A percentile compares a stretch with the other conserved stretches of the same genome.
Conservation (phyloP, 2,329 filamentous ascomycete genomes). For the Penicillium sp. region DNA sequence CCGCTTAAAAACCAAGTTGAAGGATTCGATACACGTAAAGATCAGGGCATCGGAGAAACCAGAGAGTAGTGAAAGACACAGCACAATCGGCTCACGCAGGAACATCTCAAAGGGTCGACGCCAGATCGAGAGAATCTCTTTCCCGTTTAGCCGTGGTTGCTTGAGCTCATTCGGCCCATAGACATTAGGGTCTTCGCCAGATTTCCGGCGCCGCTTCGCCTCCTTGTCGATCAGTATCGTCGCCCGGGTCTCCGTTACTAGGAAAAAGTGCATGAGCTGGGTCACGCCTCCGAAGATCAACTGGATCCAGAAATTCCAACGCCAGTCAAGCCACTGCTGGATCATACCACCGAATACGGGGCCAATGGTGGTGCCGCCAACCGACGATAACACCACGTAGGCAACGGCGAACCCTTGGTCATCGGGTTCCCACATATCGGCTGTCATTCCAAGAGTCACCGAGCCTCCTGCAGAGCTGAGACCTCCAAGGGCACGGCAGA, state of each 20-base stretch:
- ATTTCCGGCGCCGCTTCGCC: slow-evolving; percentile 59
- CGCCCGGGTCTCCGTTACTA: slow-evolving; percentile 66
- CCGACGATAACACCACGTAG: slow-evolving; percentile 77
- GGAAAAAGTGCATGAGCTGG: slow-evolving; percentile 55
- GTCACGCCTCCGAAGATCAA: slow-evolving; percentile 60
- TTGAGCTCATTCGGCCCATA: slow-evolving; percentile 67
- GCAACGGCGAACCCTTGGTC: slow-evolving; percentile 75
- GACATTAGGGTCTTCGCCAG: slow-evolving; percentile 61
- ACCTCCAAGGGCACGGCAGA: slow-evolving; percentile 69
- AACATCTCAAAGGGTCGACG: slow-evolving; percentile 73
- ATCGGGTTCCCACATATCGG: slow-evolving; percentile 73
- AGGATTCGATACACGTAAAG: slow-evolving; percentile 78
- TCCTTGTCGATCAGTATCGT: slow-evolving; percentile 62
- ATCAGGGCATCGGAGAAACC: slow-evolving; percentile 77
- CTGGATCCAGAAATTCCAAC: slow-evolving; percentile 70
- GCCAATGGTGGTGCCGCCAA: slow-evolving; percentile 70
- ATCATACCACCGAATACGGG: slow-evolving; percentile 60
- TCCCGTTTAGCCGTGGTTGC: slow-evolving; percentile 51
- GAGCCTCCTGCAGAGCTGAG: slow-evolving; percentile 73
- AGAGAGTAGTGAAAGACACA: slow-evolving; percentile 70
- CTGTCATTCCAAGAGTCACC: slow-evolving; percentile 75
- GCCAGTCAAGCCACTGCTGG: slow-evolving; percentile 56
- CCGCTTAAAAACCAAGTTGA: slow-evolving; percentile 68
- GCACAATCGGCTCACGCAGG: slow-evolving; percentile 73
- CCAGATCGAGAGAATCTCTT: slow-evolving; percentile 53